Conservation (phyloP, 2,329 filamentous ascomycete species). For the Zalaria sp. region DNA sequence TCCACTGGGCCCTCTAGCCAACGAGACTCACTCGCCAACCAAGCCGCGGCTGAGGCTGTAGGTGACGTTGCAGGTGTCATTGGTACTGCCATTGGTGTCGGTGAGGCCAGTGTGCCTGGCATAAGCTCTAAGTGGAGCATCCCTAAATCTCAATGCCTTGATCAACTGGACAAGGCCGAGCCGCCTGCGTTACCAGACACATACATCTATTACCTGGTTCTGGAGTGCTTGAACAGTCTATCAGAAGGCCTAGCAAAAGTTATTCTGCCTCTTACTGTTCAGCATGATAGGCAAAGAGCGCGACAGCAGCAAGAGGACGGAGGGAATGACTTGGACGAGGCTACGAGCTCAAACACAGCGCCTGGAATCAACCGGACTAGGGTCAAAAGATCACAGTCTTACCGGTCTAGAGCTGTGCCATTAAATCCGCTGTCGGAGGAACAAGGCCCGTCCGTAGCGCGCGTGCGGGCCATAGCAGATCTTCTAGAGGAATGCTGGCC, state of each 20-base stretch:
- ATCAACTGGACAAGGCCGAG: slow-evolving; percentile 86
- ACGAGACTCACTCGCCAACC: slow-evolving; percentile 52
- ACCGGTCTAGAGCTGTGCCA: slow-evolving; percentile 62
- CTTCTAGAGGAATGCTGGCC: slow-evolving; percentile 93
- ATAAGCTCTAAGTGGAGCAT: slow-evolving; percentile 89
- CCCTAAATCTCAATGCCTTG: slow-evolving; percentile 74
- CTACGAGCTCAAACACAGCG: slow-evolving; percentile 12
- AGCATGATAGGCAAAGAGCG: slow-evolving; percentile 41
- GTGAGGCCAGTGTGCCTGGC: slow-evolving; percentile 52
- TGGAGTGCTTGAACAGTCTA: slow-evolving; percentile 78
- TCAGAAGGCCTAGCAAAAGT: slow-evolving; percentile 91
- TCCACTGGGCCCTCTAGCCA: slow-evolving; percentile 48
- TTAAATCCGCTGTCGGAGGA: slow-evolving; percentile 69
- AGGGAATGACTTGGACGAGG: slow-evolving; percentile 30
- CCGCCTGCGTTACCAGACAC: slow-evolving; percentile 75
- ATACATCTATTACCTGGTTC: slow-evolving; percentile 78
- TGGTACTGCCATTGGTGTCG: slow-evolving; percentile 48
- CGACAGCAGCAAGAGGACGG: slow-evolving; percentile 22
- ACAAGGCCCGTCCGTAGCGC: slow-evolving; percentile 54
- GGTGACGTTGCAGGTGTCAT: slow-evolving; percentile 82
- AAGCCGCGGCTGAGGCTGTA: slow-evolving; percentile 69
- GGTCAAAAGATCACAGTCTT: slow-evolving; percentile 49
- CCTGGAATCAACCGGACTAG: slow-evolving; percentile 15
- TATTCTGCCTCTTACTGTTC: slow-evolving; percentile 78
- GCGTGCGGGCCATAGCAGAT: slow-evolving; percentile 62